Evolutionary conservation across 768 basidiomycete genomes (phyloP), one percentile per base, ranked within the genome.

Genomic region (Mycena floridula): DNA sequence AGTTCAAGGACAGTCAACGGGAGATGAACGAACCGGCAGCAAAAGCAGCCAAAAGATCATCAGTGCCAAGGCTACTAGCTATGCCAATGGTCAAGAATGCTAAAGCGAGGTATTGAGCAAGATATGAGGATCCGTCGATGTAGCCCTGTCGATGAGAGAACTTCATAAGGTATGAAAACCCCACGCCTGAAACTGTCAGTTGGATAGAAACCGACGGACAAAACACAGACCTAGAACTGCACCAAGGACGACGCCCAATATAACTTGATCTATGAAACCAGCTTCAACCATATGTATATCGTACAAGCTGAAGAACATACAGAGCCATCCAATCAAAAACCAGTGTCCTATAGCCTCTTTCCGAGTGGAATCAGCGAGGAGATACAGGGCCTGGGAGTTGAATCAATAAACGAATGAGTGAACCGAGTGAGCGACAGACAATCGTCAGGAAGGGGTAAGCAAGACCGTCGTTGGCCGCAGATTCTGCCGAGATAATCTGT

Each of bases 381-480:
- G 71, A 60, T 95, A 97, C 8, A 98, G 72, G 3, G 94, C n/a
- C n/a, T n/a, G n/a, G n/a, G n/a, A n/a, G n/a, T n/a, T n/a, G n/a
- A n/a, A n/a, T n/a, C n/a, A n/a, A n/a, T n/a, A n/a, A n/a, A n/a
- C n/a, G n/a, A n/a, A n/a, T n/a, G n/a, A n/a, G n/a, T n/a, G n/a
- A n/a, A n/a, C n/a, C n/a, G n/a, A n/a, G n/a, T n/a, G n/a, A n/a
- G n/a, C n/a, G n/a, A n/a, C n/a, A n/a, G n/a, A n/a, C 80, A 42
- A 98, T 73, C 22, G 79, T 77, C 44, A 97, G 70, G 60, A 97
- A 97, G 0, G 93, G 93, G 60, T 94, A 96, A 2, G 94, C 92
- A 12, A 97, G 74, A 2, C 96, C 96, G 53, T 98, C 96, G 62
- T 99, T 99, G 6, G 89, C 84, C 0, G 94, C 96, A n/a, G 88